Evolutionary conservation across 2,329 filamentous ascomycete species (phyloP).

Genomic region (Cordyceps farinosa): DNA sequence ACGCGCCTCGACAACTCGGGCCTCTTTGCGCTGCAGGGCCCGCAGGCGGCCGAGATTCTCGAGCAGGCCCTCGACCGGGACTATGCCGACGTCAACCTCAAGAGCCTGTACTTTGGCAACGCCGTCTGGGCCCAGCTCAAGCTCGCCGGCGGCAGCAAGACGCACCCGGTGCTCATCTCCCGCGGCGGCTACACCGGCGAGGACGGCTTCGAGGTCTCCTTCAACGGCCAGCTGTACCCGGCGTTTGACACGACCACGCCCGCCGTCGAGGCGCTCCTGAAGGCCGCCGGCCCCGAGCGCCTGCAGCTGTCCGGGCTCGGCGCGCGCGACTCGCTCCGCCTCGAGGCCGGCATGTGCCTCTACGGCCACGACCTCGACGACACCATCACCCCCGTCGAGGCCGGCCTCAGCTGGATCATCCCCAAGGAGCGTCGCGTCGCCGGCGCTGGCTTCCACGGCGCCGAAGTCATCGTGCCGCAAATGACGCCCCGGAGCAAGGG

Average conservation of each 20-base stretch:
- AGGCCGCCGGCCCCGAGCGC: conserved; percentile 54
- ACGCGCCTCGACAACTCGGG: conserved; percentile 68
- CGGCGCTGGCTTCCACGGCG: conserved; percentile 77
- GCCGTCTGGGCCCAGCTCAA: conserved; percentile 63
- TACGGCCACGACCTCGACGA: conserved; percentile 98
- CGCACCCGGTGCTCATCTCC: conserved; percentile 60
- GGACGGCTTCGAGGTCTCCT: conserved; percentile 95
- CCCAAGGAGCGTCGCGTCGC: conserved; percentile 65
- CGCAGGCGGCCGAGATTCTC: conserved; percentile 68
- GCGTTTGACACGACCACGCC: conserved; percentile 44
- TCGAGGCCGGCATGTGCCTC: conserved; percentile 98
- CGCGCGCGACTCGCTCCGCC: conserved; percentile 83
- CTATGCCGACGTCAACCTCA: conserved; percentile 46
- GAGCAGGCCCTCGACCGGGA: conserved; percentile 54
- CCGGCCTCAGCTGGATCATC: conserved; percentile 70
- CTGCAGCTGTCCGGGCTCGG: conserved; percentile 84
- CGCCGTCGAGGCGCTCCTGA: conserved; percentile 65
- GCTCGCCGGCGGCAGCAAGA: conserved; percentile 48
- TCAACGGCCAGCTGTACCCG: conserved; percentile 47
- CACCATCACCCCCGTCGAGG: conserved; percentile 58
- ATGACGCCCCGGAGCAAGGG: conserved; percentile 70
- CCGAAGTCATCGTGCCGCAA: conserved; percentile 72
- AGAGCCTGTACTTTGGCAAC: conserved; percentile 77
- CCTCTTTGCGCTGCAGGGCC: conserved; percentile 86
- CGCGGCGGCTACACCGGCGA: conserved; percentile 95